Evolutionary conservation across 2,329 filamentous ascomycete species (phyloP).

Genomic region (Podosphaera leucotricha): DNA sequence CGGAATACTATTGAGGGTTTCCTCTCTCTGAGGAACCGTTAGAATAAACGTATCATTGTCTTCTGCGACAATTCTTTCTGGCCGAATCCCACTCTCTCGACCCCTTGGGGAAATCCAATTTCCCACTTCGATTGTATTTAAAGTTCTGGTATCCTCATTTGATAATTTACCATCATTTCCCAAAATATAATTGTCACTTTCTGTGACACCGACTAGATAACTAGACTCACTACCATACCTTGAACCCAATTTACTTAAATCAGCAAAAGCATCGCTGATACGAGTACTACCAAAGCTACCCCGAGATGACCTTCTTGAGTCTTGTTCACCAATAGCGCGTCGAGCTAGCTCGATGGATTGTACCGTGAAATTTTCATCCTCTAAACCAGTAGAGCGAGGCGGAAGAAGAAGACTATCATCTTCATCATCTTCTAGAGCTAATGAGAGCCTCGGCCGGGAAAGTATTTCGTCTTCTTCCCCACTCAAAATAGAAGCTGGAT

Average conservation of each 20-base stretch:
- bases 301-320: constrained; percentile 22
- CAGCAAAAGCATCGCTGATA: constrained; percentile 27
- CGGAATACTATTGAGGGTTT: constrained; percentile 1
- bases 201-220: constrained; percentile 9
- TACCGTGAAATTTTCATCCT: constrained; percentile 30
- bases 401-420: constrained; percentile 23
- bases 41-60: constrained; percentile 16
- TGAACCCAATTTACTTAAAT: constrained; percentile 10
- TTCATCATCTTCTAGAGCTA: constrained; percentile 28
- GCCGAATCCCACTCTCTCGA: constrained; percentile 13
- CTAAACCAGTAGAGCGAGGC: constrained; percentile 27
- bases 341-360: constrained; percentile 36
- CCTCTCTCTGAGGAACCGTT: constrained; percentile 12
- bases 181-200: constrained; percentile 6
- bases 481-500: constrained; percentile 2
- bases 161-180: constrained; percentile 4
- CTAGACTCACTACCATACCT: constrained; percentile 12
- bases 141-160: constrained; percentile 10
- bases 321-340: constrained; percentile 24
- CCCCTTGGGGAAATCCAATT: constrained; percentile 3
- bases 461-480: constrained; percentile 22
- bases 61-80: constrained; percentile 9
- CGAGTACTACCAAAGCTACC: constrained; percentile 26
- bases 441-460: constrained; percentile 31
- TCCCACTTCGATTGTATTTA: constrained; percentile 6